phyloP scores from a whole-genome alignment of 2,329 filamentous ascomycete genomes.

The Fusarium drepaniforme region DNA sequence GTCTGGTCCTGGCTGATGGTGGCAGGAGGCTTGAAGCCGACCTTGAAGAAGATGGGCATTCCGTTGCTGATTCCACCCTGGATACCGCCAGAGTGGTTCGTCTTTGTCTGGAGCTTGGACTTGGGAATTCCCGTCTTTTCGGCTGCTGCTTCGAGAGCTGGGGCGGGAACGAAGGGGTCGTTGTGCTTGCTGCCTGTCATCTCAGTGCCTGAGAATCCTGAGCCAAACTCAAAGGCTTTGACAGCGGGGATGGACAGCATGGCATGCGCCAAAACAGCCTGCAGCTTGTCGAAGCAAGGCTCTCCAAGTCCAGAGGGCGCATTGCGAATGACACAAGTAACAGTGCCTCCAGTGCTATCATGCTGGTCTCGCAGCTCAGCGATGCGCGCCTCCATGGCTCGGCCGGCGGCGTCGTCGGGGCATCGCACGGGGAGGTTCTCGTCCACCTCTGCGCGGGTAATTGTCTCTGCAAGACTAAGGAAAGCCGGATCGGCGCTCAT shows the following conservation, averaged over 20 bases:
- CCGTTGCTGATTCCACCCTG: constrained; percentile 97
- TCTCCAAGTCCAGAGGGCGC: constrained; percentile 89
- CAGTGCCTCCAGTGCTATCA: constrained; percentile 94
- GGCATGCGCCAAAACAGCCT: constrained; percentile 90
- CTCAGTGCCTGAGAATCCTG: constrained; percentile 56
- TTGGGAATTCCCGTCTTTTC: constrained; percentile 59
- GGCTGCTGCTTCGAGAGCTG: constrained; percentile 59
- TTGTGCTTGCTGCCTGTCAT: constrained; percentile 88
- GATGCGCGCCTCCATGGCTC: constrained; percentile 83
- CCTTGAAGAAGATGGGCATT: constrained; percentile 92
- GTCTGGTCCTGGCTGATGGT: constrained; percentile 92
- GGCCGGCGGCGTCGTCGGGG: constrained; percentile 74
- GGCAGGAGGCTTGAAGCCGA: constrained; percentile 94
- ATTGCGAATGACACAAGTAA: constrained; percentile 93
- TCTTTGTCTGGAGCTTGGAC: constrained; percentile 78
- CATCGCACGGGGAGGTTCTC: constrained; percentile 88
- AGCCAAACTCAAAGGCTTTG: constrained; percentile 96
- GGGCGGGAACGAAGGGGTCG: constrained; percentile 67
- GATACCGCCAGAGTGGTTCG: constrained; percentile 95
- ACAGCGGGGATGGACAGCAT: constrained; percentile 96
- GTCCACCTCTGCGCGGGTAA: constrained; percentile 74
- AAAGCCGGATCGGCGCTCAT: constrained; percentile 85
- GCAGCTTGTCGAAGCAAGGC: constrained; percentile 95
- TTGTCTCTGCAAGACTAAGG: constrained; percentile 75
- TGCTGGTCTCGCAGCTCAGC: constrained; percentile 80